Evolutionary conservation across 108 stramenopile genomes (phyloP).

Genomic region (Schizochytrium sp.): DNA sequence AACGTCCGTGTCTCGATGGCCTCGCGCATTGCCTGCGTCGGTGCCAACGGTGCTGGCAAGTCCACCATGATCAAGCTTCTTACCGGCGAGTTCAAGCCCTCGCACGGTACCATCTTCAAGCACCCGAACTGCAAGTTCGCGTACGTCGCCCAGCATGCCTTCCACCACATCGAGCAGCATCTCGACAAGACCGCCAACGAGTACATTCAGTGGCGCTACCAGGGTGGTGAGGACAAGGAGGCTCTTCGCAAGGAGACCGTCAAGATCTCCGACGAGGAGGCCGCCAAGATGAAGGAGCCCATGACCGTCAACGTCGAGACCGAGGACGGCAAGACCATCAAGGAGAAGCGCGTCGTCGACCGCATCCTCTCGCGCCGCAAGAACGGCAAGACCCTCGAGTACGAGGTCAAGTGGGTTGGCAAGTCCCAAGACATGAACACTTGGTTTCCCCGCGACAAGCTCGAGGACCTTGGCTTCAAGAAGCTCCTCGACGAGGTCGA

Average conservation of each 20-base stretch:
- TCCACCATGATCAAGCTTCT: constrained; percentile 99
- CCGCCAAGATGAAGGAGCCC: constrained; percentile 80
- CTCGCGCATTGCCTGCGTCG: constrained; percentile 97
- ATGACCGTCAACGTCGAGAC: constrained; percentile 85
- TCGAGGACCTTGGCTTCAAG: constrained; percentile 77
- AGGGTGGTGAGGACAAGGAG: constrained; percentile 98
- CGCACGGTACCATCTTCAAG: constrained; percentile 90
- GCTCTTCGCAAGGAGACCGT: constrained; percentile 75
- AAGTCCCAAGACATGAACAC: constrained; percentile 53
- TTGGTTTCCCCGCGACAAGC: constrained; percentile 70
- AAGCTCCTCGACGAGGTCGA: constrained; percentile 95
- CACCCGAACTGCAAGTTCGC: constrained; percentile 98
- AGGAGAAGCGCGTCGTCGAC: constrained; percentile 90
- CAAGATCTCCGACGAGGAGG: constrained; percentile 87
- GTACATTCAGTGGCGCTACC: constrained; percentile 99
- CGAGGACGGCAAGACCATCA: constrained; percentile 85
- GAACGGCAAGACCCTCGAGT: constrained; percentile 90
- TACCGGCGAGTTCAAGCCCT: constrained; percentile 90
- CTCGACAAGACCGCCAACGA: constrained; percentile 95
- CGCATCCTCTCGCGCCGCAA: constrained; percentile 91
- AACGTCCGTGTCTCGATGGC: constrained; percentile 90
- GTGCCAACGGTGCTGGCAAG: constrained; percentile 98
- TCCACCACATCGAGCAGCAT: constrained; percentile 98
- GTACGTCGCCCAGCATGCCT: constrained; percentile 99
- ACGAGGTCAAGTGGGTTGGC: constrained; percentile 65